These are phyloP conservation scores for Candida coleopterorum DNA, from an alignment of 805 yeast species.

Conservation along the genomic window DNA sequence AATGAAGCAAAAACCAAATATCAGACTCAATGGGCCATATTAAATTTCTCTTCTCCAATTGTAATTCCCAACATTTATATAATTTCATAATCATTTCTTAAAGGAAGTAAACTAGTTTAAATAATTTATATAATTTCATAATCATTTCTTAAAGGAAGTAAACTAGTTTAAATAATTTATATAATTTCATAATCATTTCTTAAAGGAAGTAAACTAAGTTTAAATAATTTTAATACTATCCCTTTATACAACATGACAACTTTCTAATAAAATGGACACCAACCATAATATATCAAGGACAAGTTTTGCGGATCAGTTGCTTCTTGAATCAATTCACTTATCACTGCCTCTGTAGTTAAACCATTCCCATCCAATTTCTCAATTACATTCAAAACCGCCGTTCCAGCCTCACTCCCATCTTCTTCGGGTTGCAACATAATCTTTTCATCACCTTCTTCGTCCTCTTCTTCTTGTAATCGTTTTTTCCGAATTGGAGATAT, in stretches of 20 bases:
- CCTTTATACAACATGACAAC: neutral
- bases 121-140: too few relatives aligned
- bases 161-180: too few relatives aligned
- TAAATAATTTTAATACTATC: too few relatives aligned
- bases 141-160: too few relatives aligned
- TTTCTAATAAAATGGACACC: conserved; percentile 67
- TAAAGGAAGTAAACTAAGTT: too few relatives aligned
- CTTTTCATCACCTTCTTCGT: conserved; percentile 15
- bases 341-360: conserved; percentile 77
- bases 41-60: too few relatives aligned
- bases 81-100: too few relatives aligned
- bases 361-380: conserved; percentile 63
- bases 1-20: too few relatives aligned
- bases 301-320: conserved; percentile 68
- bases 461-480: conserved; percentile 36
- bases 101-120: too few relatives aligned
- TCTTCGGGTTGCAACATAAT: conserved; percentile 20
- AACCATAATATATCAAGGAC: conserved; percentile 74
- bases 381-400: conserved; percentile 70
- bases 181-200: too few relatives aligned
- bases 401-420: conserved; percentile 68
- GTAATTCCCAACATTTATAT: too few relatives aligned
- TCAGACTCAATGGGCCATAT: too few relatives aligned
- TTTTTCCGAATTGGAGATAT: conserved; percentile 67
- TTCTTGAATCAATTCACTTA: conserved; percentile 71